Percentiles rank a stretch among this genome's conserved stretches.
phyloP scores from a whole-genome alignment of 148 eudicot genomes.

The Vaccinium myrtillus region DNA sequence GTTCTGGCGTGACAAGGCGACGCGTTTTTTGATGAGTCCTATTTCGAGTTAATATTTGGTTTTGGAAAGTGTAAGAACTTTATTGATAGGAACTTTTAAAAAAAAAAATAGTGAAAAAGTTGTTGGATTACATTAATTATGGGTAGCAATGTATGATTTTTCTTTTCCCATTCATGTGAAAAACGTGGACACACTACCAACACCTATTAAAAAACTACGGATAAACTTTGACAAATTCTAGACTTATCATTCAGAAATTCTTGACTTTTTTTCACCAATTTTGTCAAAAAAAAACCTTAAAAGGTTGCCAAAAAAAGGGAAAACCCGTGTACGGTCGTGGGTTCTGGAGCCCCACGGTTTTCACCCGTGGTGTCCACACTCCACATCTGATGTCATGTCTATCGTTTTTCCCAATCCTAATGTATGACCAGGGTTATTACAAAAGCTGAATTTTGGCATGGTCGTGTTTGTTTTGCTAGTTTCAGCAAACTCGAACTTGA shows the following conservation, averaged over 20 bases:
- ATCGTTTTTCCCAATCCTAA: too few species aligned
- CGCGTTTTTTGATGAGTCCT: too few species aligned
- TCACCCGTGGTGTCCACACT: background rate
- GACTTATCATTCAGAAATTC: background rate
- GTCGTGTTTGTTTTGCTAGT: too few species aligned
- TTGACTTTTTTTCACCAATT: background rate
- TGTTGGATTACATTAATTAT: background rate
- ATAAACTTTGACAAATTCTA: background rate
- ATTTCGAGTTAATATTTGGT: too few species aligned
- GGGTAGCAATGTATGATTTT: background rate
- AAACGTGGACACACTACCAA: background rate
- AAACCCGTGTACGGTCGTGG: background rate
- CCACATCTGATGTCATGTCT: background rate
- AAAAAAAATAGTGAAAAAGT: too few species aligned
- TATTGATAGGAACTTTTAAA: too few species aligned
- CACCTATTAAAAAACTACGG: background rate
- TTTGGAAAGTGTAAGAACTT: too few species aligned
- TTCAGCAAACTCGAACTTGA: too few species aligned
- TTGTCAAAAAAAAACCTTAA: background rate
- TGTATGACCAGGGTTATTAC: too few species aligned
- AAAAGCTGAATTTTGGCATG: too few species aligned
- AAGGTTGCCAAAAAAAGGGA: background rate
- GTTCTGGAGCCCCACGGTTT: background rate
- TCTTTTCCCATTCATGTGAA: background rate
- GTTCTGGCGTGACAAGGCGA: too few species aligned